Evolutionary conservation across 2,329 filamentous ascomycete genomes (phyloP).

Genomic region (Incumbomyces lentus): DNA sequence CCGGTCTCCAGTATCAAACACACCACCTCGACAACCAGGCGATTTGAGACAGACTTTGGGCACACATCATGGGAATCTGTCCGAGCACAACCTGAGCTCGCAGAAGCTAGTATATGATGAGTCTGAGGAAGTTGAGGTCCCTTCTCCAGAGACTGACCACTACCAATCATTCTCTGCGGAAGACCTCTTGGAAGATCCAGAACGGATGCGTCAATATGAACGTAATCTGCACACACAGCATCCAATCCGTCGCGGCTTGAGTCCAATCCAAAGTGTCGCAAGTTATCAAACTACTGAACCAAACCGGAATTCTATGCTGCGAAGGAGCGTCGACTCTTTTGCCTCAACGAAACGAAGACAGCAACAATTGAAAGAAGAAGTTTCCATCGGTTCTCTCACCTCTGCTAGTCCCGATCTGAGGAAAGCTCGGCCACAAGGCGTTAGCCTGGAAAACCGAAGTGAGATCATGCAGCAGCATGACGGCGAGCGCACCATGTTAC

Average conservation of each 20-base stretch:
- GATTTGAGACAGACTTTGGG: conserved; percentile 49
- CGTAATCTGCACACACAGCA: conserved; percentile 57
- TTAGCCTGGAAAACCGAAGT: conserved; percentile 41
- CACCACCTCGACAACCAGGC: conserved; percentile 43
- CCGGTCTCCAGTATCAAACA: conserved; percentile 51
- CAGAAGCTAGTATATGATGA: conserved; percentile 38
- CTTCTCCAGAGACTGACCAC: conserved; percentile 27
- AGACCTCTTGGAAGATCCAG: conserved; percentile 30
- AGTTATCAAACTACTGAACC: conserved; percentile 63
- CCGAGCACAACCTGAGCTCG: conserved; percentile 41
- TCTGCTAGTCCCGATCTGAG: conserved; percentile 47
- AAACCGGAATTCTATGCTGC: conserved; percentile 46
- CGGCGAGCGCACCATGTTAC: neutral
- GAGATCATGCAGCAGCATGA: conserved; percentile 39
- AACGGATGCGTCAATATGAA: conserved; percentile 23
- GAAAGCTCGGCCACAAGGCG: conserved; percentile 43
- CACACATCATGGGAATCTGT: conserved; percentile 53
- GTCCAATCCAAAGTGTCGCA: conserved; percentile 85
- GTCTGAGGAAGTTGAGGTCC: conserved; percentile 34
- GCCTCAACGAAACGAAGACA: conserved; percentile 47
- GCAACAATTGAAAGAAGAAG: conserved; percentile 22
- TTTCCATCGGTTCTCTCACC: conserved; percentile 49
- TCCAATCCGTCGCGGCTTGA: conserved; percentile 60
- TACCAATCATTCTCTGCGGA: conserved; percentile 11
- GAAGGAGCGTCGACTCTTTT: conserved; percentile 45